phyloP scores from a whole-genome alignment of 495 filamentous ascomycete species.

The Aspergillus baeticus region DNA sequence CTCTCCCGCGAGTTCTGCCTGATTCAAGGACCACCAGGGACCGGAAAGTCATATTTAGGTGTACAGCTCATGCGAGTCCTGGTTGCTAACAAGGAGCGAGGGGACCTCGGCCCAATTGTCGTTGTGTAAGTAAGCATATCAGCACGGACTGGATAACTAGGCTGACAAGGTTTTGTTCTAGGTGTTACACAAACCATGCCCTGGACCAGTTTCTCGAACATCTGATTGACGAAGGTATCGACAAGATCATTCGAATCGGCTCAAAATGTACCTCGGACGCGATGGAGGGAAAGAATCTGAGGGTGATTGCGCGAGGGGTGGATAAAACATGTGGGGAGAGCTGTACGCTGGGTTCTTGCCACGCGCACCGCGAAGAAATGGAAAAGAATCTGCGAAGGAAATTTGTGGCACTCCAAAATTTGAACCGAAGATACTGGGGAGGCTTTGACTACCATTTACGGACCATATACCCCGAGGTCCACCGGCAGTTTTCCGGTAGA shows the following conservation, averaged over 20 bases:
- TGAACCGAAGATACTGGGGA: constrained; percentile 16
- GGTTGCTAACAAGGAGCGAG: constrained; percentile 49
- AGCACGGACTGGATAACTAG: background rate
- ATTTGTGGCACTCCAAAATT: constrained; percentile 6
- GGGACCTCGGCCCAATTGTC: constrained; percentile 60
- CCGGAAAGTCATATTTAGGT: constrained; percentile 56
- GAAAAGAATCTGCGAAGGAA: constrained; percentile 11
- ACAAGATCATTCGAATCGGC: constrained; percentile 63
- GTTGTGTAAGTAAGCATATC: constrained; percentile 17
- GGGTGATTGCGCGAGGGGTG: background rate
- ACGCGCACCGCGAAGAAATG: background rate
- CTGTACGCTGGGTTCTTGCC: background rate
- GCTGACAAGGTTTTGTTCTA: background rate
- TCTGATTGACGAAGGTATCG: constrained; percentile 52
- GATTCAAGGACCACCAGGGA: constrained; percentile 76
- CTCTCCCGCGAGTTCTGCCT: constrained; percentile 52
- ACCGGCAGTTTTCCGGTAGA: constrained; percentile 25
- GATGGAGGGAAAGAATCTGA: background rate
- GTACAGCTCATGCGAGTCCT: constrained; percentile 53
- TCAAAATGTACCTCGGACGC: constrained; percentile 37
- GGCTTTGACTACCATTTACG: constrained; percentile 10
- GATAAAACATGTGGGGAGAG: background rate
- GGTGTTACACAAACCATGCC: constrained; percentile 67
- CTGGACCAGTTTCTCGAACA: constrained; percentile 63
- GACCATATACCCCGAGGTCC: constrained; percentile 14